Conservation (phyloP, 2,329 filamentous ascomycete species). For the Neopestalotiopsis sp. region DNA sequence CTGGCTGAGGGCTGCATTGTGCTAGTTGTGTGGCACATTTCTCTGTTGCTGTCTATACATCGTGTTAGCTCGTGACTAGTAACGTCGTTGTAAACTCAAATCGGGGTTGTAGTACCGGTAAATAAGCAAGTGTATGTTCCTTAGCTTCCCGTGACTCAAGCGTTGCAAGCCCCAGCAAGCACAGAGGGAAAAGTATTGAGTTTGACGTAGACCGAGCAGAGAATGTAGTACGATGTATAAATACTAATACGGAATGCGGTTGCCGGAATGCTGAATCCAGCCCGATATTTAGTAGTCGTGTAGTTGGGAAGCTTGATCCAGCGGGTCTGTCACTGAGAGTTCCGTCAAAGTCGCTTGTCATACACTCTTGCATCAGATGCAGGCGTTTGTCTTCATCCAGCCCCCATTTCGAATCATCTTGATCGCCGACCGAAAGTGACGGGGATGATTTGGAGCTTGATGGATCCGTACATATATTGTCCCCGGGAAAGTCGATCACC, state of each 20-base stretch:
- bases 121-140: background rate
- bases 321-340: too few species aligned
- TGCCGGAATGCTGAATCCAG: background rate
- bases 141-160: background rate
- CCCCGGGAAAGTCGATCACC: background rate
- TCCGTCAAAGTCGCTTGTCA: too few species aligned
- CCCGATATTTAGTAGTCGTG: background rate
- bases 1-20: too few species aligned
- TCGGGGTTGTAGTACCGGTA: background rate
- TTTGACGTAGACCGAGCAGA: background rate
- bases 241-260: background rate
- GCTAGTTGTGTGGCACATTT: too few species aligned
- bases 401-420: background rate
- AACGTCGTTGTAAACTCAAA: too few species aligned
- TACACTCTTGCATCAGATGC: too few species aligned
- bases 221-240: background rate
- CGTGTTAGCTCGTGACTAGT: too few species aligned
- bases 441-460: background rate
- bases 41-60: too few species aligned
- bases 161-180: background rate
- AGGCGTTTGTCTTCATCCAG: background rate
- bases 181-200: background rate
- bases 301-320: background rate
- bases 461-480: background rate
- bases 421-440: background rate